phyloP scores from a whole-genome alignment of 2,329 filamentous ascomycete species.

The Bipolaris zeicola region DNA sequence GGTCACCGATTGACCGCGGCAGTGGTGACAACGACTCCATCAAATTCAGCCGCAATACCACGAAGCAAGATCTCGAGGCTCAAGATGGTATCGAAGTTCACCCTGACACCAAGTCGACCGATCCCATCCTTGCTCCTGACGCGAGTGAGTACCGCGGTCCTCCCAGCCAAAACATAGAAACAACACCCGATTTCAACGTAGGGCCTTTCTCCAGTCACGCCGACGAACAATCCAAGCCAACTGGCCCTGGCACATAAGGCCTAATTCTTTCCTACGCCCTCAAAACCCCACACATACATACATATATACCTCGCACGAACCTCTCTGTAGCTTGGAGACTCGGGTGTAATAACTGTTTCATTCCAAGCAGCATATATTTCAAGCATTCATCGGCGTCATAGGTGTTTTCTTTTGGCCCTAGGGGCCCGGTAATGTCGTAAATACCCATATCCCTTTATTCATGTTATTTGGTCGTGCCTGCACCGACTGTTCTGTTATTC shows the following conservation, averaged over 20 bases:
- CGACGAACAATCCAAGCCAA: conserved; percentile 14
- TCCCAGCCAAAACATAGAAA: conserved; percentile 52
- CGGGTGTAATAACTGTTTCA: conserved; percentile 1
- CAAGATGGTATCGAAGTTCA: conserved; percentile 55
- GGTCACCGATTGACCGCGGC: conserved; percentile 70
- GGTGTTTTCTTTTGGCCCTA: neutral
- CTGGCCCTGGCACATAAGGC: conserved; percentile 8
- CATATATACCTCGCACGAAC: neutral
- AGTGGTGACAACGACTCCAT: conserved; percentile 50
- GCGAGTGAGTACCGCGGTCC: conserved; percentile 48
- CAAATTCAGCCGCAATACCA: conserved; percentile 43
- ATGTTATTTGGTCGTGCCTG: neutral
- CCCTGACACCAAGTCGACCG: conserved; percentile 55
- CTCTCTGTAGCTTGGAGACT: conserved; percentile 6
- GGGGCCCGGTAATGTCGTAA: conserved; percentile 8
- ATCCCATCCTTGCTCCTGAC: conserved; percentile 54
- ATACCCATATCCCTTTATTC: conserved; percentile 17
- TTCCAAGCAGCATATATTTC: conserved; percentile 2
- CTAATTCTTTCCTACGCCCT: neutral
- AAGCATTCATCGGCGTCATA: conserved; percentile 15
- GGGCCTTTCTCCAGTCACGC: conserved; percentile 51
- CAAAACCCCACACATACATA: neutral
- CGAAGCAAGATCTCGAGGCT: conserved; percentile 50
- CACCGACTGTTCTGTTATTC: conserved; percentile 14
- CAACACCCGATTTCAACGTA: conserved; percentile 51